Percentiles rank a stretch among this genome's conserved stretches.
These are phyloP conservation scores for Rhynchosporium agropyri DNA, from an alignment of 2,329 filamentous ascomycete species.

Conservation along the genomic window DNA sequence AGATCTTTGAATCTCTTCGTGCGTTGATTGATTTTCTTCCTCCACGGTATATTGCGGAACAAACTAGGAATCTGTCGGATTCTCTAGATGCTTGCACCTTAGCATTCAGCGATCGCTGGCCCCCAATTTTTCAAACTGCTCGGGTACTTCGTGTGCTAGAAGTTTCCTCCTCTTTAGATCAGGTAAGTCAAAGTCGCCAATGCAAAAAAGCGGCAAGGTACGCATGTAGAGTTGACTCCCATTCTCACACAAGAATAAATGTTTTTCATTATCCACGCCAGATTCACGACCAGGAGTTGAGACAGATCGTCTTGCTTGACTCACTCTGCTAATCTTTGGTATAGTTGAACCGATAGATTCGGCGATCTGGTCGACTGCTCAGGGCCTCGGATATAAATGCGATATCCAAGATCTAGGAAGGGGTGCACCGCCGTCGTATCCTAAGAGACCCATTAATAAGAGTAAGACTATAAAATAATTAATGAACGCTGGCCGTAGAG, in stretches of 20 bases:
- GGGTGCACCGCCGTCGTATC: not conserved
- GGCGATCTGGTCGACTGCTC: not conserved
- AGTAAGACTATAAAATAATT: not conserved
- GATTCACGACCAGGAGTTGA: not conserved
- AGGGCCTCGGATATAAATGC: not conserved
- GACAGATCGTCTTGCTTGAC: not conserved
- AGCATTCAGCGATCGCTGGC: too few relatives aligned
- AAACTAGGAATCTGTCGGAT: too few relatives aligned
- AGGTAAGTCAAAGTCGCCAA: not conserved
- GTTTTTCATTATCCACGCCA: not conserved
- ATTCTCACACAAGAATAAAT: conserved; percentile 3
- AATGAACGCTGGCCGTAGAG: too few relatives aligned
- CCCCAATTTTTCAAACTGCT: not conserved
- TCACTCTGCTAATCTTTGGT: not conserved
- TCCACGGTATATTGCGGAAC: too few relatives aligned
- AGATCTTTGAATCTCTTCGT: too few relatives aligned
- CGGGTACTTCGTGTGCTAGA: not conserved
- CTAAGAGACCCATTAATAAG: not conserved
- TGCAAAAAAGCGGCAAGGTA: not conserved
- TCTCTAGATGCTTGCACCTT: too few relatives aligned
- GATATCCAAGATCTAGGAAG: not conserved
- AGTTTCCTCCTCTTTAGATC: not conserved
- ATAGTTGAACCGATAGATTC: not conserved
- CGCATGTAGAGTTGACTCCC: not conserved
- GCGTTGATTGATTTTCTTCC: too few relatives aligned